Evolutionary conservation across 257 asterid genomes (phyloP).

Genomic region (Haberlea rhodopensis): DNA sequence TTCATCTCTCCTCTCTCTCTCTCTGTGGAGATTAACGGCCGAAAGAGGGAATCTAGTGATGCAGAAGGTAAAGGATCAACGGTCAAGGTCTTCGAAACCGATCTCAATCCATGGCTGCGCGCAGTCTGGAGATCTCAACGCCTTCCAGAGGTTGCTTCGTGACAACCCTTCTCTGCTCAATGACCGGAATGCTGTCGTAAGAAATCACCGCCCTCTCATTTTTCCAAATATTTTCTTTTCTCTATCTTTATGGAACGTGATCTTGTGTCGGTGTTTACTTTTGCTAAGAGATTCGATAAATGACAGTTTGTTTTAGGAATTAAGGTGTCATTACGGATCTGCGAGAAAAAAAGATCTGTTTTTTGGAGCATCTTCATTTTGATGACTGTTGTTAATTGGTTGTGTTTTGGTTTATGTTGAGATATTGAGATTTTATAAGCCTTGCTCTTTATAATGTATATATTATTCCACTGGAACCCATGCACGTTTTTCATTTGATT

Average conservation of each 20-base stretch:
- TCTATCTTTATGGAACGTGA: background rate
- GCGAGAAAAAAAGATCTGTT: background rate
- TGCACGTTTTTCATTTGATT: too few relatives aligned
- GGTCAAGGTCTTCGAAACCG: constrained; percentile 48
- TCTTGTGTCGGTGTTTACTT: background rate
- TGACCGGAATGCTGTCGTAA: constrained; percentile 89
- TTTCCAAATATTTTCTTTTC: background rate
- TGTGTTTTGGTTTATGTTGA: background rate
- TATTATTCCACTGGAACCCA: too few relatives aligned
- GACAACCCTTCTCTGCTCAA: constrained; percentile 78
- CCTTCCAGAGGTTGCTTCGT: constrained; percentile 70
- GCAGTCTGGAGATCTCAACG: constrained; percentile 77
- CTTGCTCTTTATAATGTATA: too few relatives aligned
- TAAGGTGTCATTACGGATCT: background rate
- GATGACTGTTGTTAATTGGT: background rate
- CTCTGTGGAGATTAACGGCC: too few relatives aligned
- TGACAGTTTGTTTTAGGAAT: background rate
- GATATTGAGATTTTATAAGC: too few relatives aligned
- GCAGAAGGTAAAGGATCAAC: constrained; percentile 48
- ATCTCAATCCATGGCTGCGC: constrained; percentile 88
- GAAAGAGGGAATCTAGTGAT: too few relatives aligned
- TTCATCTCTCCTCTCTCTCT: too few relatives aligned
- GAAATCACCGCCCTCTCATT: constrained; percentile 20
- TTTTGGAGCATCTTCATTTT: background rate
- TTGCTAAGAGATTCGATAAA: background rate